phyloP scores from a whole-genome alignment of 1,139 yeast genomes.

The Pichia norvegensis region DNA sequence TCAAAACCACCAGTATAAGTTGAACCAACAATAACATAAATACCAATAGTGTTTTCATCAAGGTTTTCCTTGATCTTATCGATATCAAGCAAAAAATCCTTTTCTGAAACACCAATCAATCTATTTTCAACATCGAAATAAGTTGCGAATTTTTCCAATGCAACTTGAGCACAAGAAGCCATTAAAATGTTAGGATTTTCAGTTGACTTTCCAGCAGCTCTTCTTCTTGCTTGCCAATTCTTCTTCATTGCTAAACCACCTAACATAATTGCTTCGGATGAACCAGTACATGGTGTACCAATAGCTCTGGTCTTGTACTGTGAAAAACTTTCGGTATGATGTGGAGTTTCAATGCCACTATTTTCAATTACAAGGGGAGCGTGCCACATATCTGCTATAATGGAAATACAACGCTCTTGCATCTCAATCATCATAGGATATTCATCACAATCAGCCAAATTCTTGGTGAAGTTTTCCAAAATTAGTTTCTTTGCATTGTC shows the following conservation, averaged over 20 bases:
- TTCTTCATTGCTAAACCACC: constrained; percentile 92
- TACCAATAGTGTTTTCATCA: constrained; percentile 91
- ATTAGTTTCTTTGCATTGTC: constrained; percentile 46
- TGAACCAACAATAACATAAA: constrained; percentile 81
- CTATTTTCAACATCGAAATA: constrained; percentile 89
- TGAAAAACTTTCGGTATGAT: constrained; percentile 4
- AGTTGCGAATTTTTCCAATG: constrained; percentile 86
- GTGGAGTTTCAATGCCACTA: constrained; percentile 13
- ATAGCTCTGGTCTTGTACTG: constrained; percentile 38
- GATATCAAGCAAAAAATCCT: constrained; percentile 60
- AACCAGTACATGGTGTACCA: constrained; percentile 91
- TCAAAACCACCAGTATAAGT: constrained; percentile 93
- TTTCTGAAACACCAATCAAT: constrained; percentile 54
- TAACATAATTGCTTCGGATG: constrained; percentile 87
- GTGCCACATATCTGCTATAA: constrained; percentile 74
- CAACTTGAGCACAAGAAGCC: constrained; percentile 96
- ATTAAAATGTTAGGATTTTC: constrained; percentile 76
- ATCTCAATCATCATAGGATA: constrained; percentile 79
- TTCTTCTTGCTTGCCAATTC: constrained; percentile 68
- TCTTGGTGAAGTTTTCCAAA: constrained; percentile 69
- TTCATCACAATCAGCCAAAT: constrained; percentile 88
- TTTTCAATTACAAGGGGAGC: constrained; percentile 40
- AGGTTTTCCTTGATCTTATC: constrained; percentile 51
- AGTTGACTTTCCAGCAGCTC: constrained; percentile 49
- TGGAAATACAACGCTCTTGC: constrained; percentile 76